Percentiles rank a stretch among this genome's conserved stretches.
Conservation (phyloP, 345 rosid genomes). For the Theobroma cacao region DNA sequence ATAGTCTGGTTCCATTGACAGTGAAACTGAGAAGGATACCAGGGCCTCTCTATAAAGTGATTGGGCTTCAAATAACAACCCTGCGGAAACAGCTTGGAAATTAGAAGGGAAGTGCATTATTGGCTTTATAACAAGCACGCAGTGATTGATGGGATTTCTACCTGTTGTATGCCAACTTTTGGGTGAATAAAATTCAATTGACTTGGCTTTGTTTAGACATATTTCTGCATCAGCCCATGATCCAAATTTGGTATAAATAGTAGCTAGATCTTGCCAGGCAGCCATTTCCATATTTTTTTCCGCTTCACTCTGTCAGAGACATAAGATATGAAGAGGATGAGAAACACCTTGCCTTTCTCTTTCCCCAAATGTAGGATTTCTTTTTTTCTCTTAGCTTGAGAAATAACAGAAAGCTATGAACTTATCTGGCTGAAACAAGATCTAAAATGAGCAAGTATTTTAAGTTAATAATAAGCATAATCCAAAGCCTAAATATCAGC, state of each 20-base stretch:
- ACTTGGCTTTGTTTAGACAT: slow-evolving; percentile 71
- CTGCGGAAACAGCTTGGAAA: slow-evolving; percentile 38
- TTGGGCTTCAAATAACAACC: slow-evolving; percentile 62
- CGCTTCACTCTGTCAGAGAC: slow-evolving; percentile 38
- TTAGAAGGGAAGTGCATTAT: not conserved
- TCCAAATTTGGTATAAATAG: slow-evolving; percentile 59
- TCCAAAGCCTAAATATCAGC: too few species aligned
- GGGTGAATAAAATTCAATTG: slow-evolving; percentile 60
- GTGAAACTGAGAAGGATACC: slow-evolving; percentile 57
- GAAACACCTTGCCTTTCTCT: not conserved
- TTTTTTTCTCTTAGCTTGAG: not conserved
- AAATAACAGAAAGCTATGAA: not conserved
- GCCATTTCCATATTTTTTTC: slow-evolving; percentile 54
- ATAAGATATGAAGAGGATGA: not conserved
- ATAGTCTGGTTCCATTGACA: slow-evolving; percentile 73
- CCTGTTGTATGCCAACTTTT: slow-evolving; percentile 81
- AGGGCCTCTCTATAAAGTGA: slow-evolving; percentile 74
- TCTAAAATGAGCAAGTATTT: not conserved
- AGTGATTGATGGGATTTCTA: slow-evolving; percentile 14
- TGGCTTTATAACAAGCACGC: not conserved
- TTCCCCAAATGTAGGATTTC: not conserved
- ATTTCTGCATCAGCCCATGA: slow-evolving; percentile 70
- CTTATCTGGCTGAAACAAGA: not conserved
- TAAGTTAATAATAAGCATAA: not conserved
- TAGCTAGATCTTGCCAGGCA: slow-evolving; percentile 86